Evolutionary conservation across 305 asterid genomes (phyloP).

Genomic region (Stenogyne calaminthoides): DNA sequence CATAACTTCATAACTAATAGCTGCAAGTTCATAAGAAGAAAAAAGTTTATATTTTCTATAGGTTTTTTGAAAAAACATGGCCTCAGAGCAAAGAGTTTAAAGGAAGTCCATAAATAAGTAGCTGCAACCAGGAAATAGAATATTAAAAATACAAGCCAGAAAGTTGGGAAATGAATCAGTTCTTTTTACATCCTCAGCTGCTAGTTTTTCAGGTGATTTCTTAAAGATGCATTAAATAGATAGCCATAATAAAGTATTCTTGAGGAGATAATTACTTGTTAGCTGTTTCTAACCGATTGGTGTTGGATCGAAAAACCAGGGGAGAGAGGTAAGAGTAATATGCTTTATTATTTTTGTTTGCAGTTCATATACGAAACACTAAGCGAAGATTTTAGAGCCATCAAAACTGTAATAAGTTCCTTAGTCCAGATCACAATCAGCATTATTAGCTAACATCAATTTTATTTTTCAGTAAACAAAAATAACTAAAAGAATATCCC

Average conservation of each 20-base stretch:
- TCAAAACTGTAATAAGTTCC: background rate
- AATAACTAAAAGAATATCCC: background rate
- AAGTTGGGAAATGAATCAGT: background rate
- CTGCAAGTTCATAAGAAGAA: background rate
- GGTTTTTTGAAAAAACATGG: background rate
- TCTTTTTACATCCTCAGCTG: background rate
- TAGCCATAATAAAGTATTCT: background rate
- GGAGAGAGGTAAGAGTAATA: background rate
- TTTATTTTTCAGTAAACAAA: background rate
- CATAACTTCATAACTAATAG: too few relatives aligned
- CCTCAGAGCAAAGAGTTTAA: background rate
- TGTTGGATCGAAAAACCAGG: background rate
- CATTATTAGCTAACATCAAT: too few relatives aligned
- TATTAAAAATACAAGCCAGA: slow-evolving; percentile 3
- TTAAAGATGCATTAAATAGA: background rate
- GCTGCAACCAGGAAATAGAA: background rate
- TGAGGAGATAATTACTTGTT: background rate
- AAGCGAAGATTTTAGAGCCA: background rate
- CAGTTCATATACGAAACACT: background rate
- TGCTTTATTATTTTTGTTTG: background rate
- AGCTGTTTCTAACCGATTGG: background rate
- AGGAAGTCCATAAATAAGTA: background rate
- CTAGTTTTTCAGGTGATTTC: background rate
- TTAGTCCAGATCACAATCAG: too few relatives aligned
- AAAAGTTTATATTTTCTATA: background rate